Evolutionary conservation across 108 stramenopile genomes (phyloP).

Genomic region (Pseudonitzschia multiseries): DNA sequence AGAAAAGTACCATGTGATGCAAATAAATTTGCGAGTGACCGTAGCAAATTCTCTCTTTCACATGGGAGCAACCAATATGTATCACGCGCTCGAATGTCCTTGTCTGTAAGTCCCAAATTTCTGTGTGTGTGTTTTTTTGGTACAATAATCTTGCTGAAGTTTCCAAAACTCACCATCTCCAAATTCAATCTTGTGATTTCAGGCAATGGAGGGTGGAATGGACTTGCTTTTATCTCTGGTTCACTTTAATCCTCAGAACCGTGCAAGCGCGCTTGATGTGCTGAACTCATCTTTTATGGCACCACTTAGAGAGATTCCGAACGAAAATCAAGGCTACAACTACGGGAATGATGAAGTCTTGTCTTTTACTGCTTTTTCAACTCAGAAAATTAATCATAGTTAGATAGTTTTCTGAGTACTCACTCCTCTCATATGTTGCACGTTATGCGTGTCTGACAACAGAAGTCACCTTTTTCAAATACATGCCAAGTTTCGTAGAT

Average conservation of each 20-base stretch:
- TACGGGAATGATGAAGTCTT: conserved; percentile 32
- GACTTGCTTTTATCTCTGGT: conserved; percentile 69
- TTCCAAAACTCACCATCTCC: neutral
- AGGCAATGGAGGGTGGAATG: conserved; percentile 79
- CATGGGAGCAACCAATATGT: conserved; percentile 66
- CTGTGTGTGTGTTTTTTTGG: neutral
- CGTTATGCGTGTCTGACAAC: neutral
- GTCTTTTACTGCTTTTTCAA: conserved; percentile 41
- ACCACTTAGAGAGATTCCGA: conserved; percentile 54
- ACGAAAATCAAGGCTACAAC: conserved; percentile 12
- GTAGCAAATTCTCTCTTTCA: conserved; percentile 54
- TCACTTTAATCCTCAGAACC: conserved; percentile 64
- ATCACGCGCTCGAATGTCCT: conserved; percentile 54
- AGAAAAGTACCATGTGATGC: conserved; percentile 43
- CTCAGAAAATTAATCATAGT: conserved; percentile 11
- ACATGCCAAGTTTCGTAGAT: too few species aligned
- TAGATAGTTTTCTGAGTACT: neutral
- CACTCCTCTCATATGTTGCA: neutral
- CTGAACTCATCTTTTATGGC: conserved; percentile 78
- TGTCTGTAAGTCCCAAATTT: conserved; percentile 33
- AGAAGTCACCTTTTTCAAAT: neutral
- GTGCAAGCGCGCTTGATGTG: conserved; percentile 69
- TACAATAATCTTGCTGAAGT: neutral
- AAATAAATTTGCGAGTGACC: conserved; percentile 52
- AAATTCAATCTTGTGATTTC: neutral